Conservation (phyloP, 2,329 filamentous ascomycete species). For the Ambrosiella xylebori region DNA sequence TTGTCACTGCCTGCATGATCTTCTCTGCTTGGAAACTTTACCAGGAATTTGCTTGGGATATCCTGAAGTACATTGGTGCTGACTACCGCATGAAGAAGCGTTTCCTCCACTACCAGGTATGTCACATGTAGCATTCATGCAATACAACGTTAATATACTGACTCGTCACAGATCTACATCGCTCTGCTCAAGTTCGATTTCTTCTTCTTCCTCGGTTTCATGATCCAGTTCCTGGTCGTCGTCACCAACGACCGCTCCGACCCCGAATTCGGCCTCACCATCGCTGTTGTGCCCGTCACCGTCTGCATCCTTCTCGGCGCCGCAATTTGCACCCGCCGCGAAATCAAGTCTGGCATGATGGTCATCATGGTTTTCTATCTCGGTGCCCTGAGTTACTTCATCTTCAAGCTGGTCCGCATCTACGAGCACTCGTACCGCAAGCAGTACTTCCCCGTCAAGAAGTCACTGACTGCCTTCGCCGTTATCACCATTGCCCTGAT, state of each 20-base stretch:
- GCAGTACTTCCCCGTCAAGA: constrained; percentile 62
- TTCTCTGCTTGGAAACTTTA: constrained; percentile 89
- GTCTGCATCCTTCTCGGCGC: constrained; percentile 75
- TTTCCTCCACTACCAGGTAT: constrained; percentile 88
- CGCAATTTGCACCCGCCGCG: constrained; percentile 63
- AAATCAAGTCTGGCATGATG: constrained; percentile 64
- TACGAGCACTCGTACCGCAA: constrained; percentile 45
- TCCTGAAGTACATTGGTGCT: constrained; percentile 96
- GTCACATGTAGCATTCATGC: constrained; percentile 15
- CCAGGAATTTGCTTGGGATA: constrained; percentile 97
- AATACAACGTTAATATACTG: neutral
- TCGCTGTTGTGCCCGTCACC: constrained; percentile 79
- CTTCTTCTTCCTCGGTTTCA: constrained; percentile 99
- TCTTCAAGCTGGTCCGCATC: constrained; percentile 96
- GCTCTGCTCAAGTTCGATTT: constrained; percentile 97
- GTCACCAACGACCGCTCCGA: constrained; percentile 47
- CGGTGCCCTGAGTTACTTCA: constrained; percentile 80
- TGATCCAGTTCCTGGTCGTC: constrained; percentile 91
- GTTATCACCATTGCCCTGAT: constrained; percentile 83
- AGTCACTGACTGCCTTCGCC: constrained; percentile 82
- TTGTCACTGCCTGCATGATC: constrained; percentile 55
- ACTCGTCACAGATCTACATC: constrained; percentile 63
- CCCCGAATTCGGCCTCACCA: constrained; percentile 69
- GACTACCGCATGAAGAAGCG: constrained; percentile 93
- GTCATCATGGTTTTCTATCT: constrained; percentile 71